Base-by-base conservation (phyloP, 495 filamentous ascomycete species). In the Penicillium antarcticum region DNA sequence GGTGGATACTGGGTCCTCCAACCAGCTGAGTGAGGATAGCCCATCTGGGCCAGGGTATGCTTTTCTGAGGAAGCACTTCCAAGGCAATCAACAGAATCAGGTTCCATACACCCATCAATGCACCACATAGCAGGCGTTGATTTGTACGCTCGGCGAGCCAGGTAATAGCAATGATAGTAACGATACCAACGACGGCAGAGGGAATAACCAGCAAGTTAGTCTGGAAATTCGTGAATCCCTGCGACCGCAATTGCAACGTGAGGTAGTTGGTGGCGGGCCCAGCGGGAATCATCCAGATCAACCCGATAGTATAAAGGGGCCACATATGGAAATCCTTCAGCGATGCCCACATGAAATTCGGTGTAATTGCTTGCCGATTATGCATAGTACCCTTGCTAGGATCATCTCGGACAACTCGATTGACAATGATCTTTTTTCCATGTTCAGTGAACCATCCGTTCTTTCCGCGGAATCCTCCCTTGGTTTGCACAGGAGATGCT, bases 381-480 rank as follows among this genome's bases (percentile, higher is more conserved):
- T 85, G 77, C 82, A 85, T 85, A 54, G 61, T 58, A n/a, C 81
- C 81, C 63, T 90, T 89, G 40, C 73, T 80, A 0, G 87, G 87
- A 59, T 90, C 87, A 34, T 89, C 87, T 8, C 86, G 79, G 11
- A 90, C 68, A 4, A 89, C 73, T 7, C 87, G 80, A 57, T 87
- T 91, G 13, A 88, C 85, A 40, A 90, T 81, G 58, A 89, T 88
- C n/a, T 69, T 77, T 24, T 73, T 66, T 46, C 74, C 72, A 18
- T 49, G 50, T 19, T 55, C 77, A 2, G 69, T 80, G 57, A 89
- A 89, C 85, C 86, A 89, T 4, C 86, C 87, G 4, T 86, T 68
- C 47, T 80, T 83, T 3, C 83, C 82, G 14, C 83, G 69, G 48
- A 80, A 77, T 71, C 74, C 79, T 48, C 74, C 80, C 23, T 68